These are phyloP conservation scores for Litchi chinensis DNA, from an alignment of 345 rosid species.

Conservation along the genomic window DNA sequence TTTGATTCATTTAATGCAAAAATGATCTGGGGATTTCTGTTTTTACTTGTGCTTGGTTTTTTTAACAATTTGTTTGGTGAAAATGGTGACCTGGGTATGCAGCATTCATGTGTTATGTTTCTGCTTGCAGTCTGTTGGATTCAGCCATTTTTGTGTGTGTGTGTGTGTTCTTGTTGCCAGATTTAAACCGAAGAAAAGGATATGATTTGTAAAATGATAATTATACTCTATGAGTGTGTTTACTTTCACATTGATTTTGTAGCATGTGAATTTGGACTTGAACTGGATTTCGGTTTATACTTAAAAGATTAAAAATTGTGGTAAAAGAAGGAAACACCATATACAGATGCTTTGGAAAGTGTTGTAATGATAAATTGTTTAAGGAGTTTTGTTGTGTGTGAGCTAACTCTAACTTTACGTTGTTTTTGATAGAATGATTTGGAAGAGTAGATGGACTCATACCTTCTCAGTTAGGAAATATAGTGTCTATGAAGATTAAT, in stretches of 20 bases:
- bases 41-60: background rate
- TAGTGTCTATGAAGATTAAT: background rate
- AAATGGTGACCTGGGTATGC: background rate
- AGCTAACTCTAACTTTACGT: background rate
- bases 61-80: background rate
- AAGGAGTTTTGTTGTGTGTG: background rate
- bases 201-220: background rate
- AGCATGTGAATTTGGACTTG: background rate
- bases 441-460: background rate
- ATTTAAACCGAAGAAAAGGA: background rate
- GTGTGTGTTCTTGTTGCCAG: background rate
- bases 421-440: background rate
- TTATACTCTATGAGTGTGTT: no score
- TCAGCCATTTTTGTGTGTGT: no score
- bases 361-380: background rate
- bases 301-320: background rate
- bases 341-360: background rate
- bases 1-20: background rate
- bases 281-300: background rate
- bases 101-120: background rate
- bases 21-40: conserved; percentile 8
- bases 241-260: background rate
- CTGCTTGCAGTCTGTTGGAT: background rate
- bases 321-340: background rate
- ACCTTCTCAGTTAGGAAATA: background rate